phyloP scores from a whole-genome alignment of 768 basidiomycete species.

The Termitomyces sp. region DNA sequence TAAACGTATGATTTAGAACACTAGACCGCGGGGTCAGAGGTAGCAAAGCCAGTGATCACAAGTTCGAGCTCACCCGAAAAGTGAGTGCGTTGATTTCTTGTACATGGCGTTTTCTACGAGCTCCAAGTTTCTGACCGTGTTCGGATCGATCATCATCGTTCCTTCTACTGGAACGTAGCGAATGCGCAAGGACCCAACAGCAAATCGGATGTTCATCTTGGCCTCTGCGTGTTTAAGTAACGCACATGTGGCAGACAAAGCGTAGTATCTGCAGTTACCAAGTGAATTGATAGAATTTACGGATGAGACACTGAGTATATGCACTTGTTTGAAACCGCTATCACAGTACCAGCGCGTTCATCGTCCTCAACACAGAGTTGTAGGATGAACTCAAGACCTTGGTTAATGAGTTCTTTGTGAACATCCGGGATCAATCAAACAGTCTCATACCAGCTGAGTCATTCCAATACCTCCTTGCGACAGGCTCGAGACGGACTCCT shows the following conservation, averaged over 20 bases:
- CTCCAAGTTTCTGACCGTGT: conserved; percentile 85
- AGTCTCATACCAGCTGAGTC: conserved; percentile 56
- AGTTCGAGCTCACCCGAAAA: conserved; percentile 61
- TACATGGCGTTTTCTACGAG: conserved; percentile 70
- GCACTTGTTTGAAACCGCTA: conserved; percentile 77
- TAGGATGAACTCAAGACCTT: conserved; percentile 78
- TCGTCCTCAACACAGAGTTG: conserved; percentile 79
- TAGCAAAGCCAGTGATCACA: background rate
- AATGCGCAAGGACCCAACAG: conserved; percentile 64
- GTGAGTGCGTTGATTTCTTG: conserved; percentile 65
- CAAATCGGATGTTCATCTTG: conserved; percentile 65
- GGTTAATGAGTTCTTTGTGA: conserved; percentile 3
- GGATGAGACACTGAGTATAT: conserved; percentile 22
- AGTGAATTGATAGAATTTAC: background rate
- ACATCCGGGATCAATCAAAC: background rate
- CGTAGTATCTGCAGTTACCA: conserved; percentile 64
- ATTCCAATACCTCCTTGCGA: conserved; percentile 82
- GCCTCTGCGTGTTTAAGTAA: conserved; percentile 82
- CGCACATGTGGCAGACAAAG: conserved; percentile 79
- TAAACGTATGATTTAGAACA: conserved; percentile 74
- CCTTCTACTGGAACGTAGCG: conserved; percentile 79
- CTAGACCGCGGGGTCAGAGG: conserved; percentile 19
- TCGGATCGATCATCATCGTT: conserved; percentile 91
- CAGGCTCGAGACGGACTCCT: conserved; percentile 57
- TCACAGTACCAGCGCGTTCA: conserved; percentile 71